Conservation (phyloP, 75 land plant genomes). For the Pseudotsuga menziesii region DNA sequence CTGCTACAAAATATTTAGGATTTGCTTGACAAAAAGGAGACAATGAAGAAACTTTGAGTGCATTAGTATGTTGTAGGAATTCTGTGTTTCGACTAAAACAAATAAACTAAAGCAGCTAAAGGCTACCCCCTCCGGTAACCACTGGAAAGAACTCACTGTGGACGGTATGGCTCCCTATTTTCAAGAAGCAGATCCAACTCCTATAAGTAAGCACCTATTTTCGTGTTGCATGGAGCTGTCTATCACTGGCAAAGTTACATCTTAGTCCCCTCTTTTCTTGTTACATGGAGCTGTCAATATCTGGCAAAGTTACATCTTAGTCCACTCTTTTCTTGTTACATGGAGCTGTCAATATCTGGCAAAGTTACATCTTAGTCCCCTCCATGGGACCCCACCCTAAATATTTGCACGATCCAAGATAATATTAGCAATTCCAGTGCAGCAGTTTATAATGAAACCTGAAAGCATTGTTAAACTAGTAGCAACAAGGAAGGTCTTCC, state of each 20-base stretch:
- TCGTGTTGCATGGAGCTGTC: no score
- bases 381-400: not conserved
- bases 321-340: not conserved
- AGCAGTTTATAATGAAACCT: not conserved
- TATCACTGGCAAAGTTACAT: no score
- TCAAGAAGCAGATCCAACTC: not conserved
- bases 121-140: not conserved
- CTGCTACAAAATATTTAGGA: not conserved
- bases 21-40: not conserved
- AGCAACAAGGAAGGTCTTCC: no score
- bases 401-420: not conserved
- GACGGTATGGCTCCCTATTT: not conserved
- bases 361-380: not conserved
- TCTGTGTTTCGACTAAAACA: not conserved
- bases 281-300: no score
- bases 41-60: not conserved
- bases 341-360: not conserved
- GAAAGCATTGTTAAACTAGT: no score
- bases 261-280: no score
- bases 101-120: not conserved
- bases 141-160: not conserved
- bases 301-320: no score
- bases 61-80: not conserved
- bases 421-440: not conserved
- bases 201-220: not conserved